Base-by-base conservation (phyloP, 106 monocot species). In the Allium cepa region DNA sequence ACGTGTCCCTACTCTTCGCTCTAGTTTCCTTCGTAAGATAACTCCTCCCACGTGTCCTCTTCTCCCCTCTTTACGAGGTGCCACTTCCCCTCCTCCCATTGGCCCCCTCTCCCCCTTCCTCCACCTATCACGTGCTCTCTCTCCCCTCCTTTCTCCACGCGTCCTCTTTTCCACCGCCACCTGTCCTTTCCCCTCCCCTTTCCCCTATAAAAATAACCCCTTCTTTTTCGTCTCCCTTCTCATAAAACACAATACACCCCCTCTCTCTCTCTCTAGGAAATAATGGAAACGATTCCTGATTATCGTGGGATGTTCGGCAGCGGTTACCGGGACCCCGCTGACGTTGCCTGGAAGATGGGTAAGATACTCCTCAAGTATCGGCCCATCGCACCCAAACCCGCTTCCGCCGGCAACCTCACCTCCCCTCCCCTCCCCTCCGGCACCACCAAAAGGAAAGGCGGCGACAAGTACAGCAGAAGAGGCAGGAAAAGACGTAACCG, bases 321-420 rank as follows among this genome's bases (percentile, higher is more conserved):
- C 9, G 60, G 66, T 10, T 7, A n/a, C 26, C 5, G 10, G 5
- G 7, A 8, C 17, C 15, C 15, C n/a, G 71, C 79, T 17, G 89
- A 72, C 62, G 84, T 67, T 9, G 82, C 93, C 9, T 86, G 83
- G 78, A 77, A 69, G 64, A 51, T 87, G 27, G 86, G 76, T 15
- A 61, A 72, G 72, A 94, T 87, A 26, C 82, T 94, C 86, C 83
- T 90, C 15, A 64, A 79, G 51, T 94, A 73, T 75, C 83, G 94
- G 1, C 94, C 94, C 14, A 94, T 94, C 75, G 94, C 90, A 3
- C 94, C 94, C 49, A 94, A 87, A 67, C 94, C 90, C 8, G 53
- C 57, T 22, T 68, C 79, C 1, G 73, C 72, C n/a, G 52, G 59
- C 26, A 14, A 50, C 26, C 70, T 53, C 8, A 15, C 53, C 50